Conservation (phyloP, 495 filamentous ascomycete species). For the Neurospora sp. region DNA sequence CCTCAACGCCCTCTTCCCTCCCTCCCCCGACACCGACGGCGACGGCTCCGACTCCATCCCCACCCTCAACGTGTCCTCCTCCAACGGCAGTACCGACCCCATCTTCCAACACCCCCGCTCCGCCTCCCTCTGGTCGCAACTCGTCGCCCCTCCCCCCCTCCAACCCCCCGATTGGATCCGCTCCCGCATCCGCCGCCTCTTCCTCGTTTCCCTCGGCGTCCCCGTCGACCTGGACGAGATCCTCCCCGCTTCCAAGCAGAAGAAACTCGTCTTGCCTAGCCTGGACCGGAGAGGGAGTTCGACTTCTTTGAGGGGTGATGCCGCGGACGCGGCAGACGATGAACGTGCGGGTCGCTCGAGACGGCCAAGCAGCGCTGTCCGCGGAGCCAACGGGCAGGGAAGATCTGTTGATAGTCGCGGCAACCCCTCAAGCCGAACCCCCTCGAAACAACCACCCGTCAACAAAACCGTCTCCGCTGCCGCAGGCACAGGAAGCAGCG, state of each 20-base stretch:
- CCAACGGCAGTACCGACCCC: conserved; percentile 32
- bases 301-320: not conserved
- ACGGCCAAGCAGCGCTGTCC: conserved; percentile 26
- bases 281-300: conserved; percentile 51
- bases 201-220: conserved; percentile 91
- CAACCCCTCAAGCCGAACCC: conserved; percentile 15
- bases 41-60: conserved; percentile 24
- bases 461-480: not conserved
- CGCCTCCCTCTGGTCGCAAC: conserved; percentile 89
- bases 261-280: conserved; percentile 89
- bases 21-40: conserved; percentile 37
- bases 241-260: conserved; percentile 90
- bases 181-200: conserved; percentile 88
- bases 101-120: conserved; percentile 63
- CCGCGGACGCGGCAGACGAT: not conserved
- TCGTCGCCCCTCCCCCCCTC: conserved; percentile 86
- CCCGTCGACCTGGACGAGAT: conserved; percentile 97
- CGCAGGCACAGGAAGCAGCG: conserved; percentile 17
- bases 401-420: conserved; percentile 41
- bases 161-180: conserved; percentile 98
- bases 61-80: conserved; percentile 13
- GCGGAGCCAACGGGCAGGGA: too few relatives aligned
- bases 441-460: not conserved
- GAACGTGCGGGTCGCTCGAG: not conserved
- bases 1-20: conserved; percentile 47